Conservation (phyloP, 2,329 filamentous ascomycete genomes). For the Pseudogymnoascus sp. region DNA sequence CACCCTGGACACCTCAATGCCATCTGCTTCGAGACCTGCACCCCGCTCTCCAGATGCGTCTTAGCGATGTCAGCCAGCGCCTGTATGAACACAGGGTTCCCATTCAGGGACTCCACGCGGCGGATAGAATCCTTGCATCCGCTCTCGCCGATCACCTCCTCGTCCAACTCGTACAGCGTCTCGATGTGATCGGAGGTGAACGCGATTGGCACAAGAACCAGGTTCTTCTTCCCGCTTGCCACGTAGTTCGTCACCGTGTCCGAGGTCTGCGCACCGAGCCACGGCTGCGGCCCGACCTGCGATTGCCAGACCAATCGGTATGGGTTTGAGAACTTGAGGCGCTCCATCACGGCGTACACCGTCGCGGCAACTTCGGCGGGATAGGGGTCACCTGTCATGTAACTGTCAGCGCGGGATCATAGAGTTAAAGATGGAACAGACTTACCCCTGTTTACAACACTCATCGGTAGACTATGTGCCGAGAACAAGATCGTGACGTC, state of each 20-base stretch:
- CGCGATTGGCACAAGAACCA: constrained; percentile 87
- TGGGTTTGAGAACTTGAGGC: constrained; percentile 77
- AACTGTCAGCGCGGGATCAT: constrained; percentile 16
- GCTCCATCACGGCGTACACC: constrained; percentile 92
- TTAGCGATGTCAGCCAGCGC: constrained; percentile 83
- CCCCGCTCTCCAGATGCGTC: constrained; percentile 62
- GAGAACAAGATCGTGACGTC: constrained; percentile 86
- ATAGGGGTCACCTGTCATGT: constrained; percentile 71
- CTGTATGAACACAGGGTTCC: constrained; percentile 79
- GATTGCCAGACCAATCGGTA: constrained; percentile 97
- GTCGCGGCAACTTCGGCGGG: constrained; percentile 93
- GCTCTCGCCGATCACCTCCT: constrained; percentile 87
- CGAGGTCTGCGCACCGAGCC: constrained; percentile 90
- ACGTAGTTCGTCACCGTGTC: constrained; percentile 84
- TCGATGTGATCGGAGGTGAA: constrained; percentile 99
- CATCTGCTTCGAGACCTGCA: constrained; percentile 73
- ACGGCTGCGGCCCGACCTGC: constrained; percentile 89
- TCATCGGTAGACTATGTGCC: constrained; percentile 94
- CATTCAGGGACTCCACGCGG: constrained; percentile 86
- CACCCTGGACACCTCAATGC: constrained; percentile 86
- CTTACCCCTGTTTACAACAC: constrained; percentile 82
- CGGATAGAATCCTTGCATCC: constrained; percentile 73
- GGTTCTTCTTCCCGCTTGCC: constrained; percentile 81
- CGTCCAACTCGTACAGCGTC: constrained; percentile 87
- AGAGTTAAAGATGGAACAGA: constrained; percentile 13